Evolutionary conservation across 768 basidiomycete species (phyloP), one percentile per base, ranked within the genome.

Genomic region (Rhizopogon roseolus): DNA sequence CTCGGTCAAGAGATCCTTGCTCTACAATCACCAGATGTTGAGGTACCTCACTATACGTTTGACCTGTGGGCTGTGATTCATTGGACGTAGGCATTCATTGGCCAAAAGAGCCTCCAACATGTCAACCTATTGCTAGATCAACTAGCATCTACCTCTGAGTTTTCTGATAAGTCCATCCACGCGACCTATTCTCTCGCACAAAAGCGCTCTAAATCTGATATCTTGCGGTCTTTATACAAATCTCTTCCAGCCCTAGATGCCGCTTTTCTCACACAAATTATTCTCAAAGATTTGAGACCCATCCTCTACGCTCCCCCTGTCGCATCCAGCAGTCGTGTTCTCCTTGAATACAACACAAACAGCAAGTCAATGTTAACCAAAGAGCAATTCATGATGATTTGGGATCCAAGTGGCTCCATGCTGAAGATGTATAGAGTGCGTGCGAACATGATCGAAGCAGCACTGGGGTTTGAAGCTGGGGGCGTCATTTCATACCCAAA

Each of bases 281-380:
- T 98, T 54, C 78, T 96, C 36, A 89, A 88, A 57, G 94, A 98
- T 65, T 71, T 98, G 0, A 80, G 85, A 28, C 92, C 93, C 7
- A 65, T 95, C 1, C 65, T 94, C 1, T 90, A 90, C 58, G 86
- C 90, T 3, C 71, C 86, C 0, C 76, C 78, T 13, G 74, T 66
- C 6, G 45, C 70, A 32, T 72, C 67, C 19, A 76, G 79, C 60
- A 78, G 74, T 19, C 66, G 67, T 25, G 79, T 80, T 39, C 65
- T 92, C 42, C 70, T 74, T 46, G 63, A 77, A 52, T 83, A 79
- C 70, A 84, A 90, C 60, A 72, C 77, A 45, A 71, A 75, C 19
- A 75, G 87, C 13, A 74, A 85, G 56, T 68, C 73, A 41, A 68
- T 78, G 60, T 71, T 97, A 2, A 78, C 76, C 2, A 76, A 74